These are phyloP conservation scores for Cladosporium phlei DNA, from an alignment of 2,329 filamentous ascomycete genomes.

Conservation along the genomic window DNA sequence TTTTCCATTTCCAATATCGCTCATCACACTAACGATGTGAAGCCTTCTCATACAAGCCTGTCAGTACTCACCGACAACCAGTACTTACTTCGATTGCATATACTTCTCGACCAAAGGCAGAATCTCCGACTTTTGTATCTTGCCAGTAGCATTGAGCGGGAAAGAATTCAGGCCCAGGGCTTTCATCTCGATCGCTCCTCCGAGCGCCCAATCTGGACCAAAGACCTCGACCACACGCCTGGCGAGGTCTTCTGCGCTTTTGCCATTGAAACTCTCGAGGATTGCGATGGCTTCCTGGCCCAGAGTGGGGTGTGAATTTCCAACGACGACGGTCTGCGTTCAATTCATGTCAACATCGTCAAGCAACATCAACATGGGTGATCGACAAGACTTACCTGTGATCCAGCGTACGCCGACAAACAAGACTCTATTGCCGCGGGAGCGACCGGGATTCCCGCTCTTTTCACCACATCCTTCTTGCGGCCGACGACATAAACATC, in stretches of 20 bases:
- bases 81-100: too few species aligned
- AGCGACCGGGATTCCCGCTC: conserved; percentile 19
- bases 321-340: conserved; percentile 17
- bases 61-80: too few species aligned
- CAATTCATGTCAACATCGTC: background rate
- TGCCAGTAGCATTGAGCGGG: conserved; percentile 24
- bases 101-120: background rate
- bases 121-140: conserved; percentile 16
- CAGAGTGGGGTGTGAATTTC: conserved; percentile 15
- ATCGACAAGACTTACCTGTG: background rate
- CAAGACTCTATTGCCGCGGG: conserved; percentile 25
- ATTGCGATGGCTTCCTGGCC: conserved; percentile 22
- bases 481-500: conserved; percentile 24
- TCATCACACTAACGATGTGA: too few species aligned
- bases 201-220: conserved; percentile 21
- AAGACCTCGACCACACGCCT: conserved; percentile 18
- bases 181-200: conserved; percentile 17
- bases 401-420: conserved; percentile 17
- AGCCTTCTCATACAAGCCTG: too few species aligned
- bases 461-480: conserved; percentile 24
- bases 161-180: conserved; percentile 19
- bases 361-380: background rate
- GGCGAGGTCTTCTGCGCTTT: conserved; percentile 17
- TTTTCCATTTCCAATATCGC: too few species aligned
- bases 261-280: conserved; percentile 16